Evolutionary conservation across 176 grass and related monocot genomes (phyloP).

Genomic region (Thinopyrum elongatum): DNA sequence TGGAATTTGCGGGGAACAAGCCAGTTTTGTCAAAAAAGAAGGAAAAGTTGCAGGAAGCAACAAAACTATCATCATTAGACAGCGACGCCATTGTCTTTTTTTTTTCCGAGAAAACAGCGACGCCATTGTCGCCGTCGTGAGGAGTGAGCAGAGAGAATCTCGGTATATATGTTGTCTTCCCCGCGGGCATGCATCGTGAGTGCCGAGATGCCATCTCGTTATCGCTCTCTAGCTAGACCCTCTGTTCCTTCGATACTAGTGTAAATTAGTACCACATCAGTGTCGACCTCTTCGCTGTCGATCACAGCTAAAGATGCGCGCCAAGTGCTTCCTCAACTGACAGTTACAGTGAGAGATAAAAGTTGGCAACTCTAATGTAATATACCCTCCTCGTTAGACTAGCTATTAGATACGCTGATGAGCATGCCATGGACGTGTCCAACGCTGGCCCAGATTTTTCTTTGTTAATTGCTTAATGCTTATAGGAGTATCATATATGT

Average conservation of each 20-base stretch:
- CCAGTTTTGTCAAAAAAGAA: no score
- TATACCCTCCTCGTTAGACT: background rate
- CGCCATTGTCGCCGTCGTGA: constrained; percentile 22
- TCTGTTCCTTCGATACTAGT: background rate
- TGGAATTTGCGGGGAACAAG: background rate
- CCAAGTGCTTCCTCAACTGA: constrained; percentile 9
- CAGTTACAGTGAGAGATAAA: background rate
- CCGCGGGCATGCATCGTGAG: constrained; percentile 47
- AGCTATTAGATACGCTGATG: background rate
- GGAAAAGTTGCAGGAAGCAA: background rate
- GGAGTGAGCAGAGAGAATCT: constrained; percentile 30
- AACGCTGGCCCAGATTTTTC: background rate
- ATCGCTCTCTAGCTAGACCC: constrained; percentile 19
- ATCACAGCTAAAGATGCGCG: background rate
- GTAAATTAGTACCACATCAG: constrained; percentile 4
- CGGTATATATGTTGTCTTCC: constrained; percentile 41
- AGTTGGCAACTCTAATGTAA: background rate
- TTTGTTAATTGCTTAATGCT: background rate
- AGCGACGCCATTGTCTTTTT: constrained; percentile 35
- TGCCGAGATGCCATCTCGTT: constrained; percentile 38
- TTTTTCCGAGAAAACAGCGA: no score
- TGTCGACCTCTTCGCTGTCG: constrained; percentile 24
- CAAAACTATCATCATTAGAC: constrained; percentile 15
- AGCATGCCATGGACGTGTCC: background rate
- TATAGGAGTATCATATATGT: background rate